Conservation (phyloP, 441 rosid species). For the California macrophylla region DNA sequence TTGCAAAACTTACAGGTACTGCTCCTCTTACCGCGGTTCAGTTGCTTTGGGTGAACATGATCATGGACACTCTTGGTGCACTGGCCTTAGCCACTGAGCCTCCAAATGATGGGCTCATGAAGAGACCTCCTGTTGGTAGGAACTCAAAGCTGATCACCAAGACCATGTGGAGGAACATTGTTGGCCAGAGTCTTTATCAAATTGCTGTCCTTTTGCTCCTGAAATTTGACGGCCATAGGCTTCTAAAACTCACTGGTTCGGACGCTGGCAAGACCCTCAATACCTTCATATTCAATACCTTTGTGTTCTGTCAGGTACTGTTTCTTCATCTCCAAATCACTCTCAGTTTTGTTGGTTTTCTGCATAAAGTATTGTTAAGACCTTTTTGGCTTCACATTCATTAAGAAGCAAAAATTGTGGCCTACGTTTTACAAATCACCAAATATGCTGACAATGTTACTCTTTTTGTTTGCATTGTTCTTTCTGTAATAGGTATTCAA, state of each 20-base stretch:
- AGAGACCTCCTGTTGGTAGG: constrained; percentile 33
- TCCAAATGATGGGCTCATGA: constrained; percentile 38
- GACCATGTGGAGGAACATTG: constrained; percentile 44
- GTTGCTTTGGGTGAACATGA: constrained; percentile 54
- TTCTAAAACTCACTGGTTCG: constrained; percentile 41
- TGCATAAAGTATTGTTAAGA: neutral
- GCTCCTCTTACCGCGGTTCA: constrained; percentile 66
- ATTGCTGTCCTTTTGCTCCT: constrained; percentile 41
- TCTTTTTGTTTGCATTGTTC: neutral
- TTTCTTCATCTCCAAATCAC: no score
- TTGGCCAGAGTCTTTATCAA: constrained; percentile 57
- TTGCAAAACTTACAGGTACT: constrained; percentile 26
- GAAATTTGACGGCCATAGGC: constrained; percentile 36
- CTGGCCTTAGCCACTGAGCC: constrained; percentile 48
- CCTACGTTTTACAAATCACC: no score
- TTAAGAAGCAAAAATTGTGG: no score
- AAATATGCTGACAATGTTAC: neutral
- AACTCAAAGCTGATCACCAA: constrained; percentile 29
- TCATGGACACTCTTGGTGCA: constrained; percentile 49
- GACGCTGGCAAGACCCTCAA: constrained; percentile 42
- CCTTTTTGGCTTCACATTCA: no score
- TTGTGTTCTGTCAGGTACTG: constrained; percentile 44
- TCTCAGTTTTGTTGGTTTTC: neutral
- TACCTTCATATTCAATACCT: constrained; percentile 49
- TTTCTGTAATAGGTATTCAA: constrained; percentile 38